These are phyloP conservation scores for Phlyctochytrium arcticum DNA, from an alignment of 192 early-diverging fungal species.

Conservation along the genomic window DNA sequence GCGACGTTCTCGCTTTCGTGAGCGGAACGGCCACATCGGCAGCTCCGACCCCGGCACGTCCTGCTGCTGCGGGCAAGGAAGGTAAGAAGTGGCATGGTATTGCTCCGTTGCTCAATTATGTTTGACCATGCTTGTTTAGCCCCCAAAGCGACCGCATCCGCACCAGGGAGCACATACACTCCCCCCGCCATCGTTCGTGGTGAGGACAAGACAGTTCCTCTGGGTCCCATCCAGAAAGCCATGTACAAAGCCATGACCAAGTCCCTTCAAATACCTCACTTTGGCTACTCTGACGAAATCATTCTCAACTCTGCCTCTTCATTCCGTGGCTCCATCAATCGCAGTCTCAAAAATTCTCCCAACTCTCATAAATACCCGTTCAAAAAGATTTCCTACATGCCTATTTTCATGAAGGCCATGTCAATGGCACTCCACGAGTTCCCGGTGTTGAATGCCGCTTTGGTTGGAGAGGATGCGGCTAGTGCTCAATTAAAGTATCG, in stretches of 20 bases:
- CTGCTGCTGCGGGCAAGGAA: background rate
- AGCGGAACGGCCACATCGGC: constrained; percentile 17
- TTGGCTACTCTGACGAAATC: constrained; percentile 91
- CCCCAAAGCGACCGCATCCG: constrained; percentile 15
- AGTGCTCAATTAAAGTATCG: constrained; percentile 68
- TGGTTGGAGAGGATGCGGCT: constrained; percentile 44
- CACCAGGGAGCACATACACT: constrained; percentile 20
- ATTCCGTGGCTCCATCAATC: constrained; percentile 67
- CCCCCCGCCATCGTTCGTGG: constrained; percentile 27
- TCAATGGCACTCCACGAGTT: constrained; percentile 75
- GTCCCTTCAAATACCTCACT: constrained; percentile 89
- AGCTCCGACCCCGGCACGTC: background rate
- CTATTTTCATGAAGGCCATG: constrained; percentile 90
- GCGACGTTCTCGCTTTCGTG: constrained; percentile 71
- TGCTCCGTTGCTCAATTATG: background rate
- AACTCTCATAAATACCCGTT: constrained; percentile 34
- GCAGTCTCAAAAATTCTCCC: constrained; percentile 42
- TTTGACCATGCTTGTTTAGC: background rate
- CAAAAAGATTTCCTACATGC: constrained; percentile 87
- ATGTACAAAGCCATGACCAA: constrained; percentile 97
- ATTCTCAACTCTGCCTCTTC: constrained; percentile 63
- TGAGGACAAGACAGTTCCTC: constrained; percentile 56
- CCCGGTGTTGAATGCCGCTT: constrained; percentile 80
- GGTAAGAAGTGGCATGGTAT: background rate
- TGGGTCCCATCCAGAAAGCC: constrained; percentile 86